These are phyloP conservation scores for Pichia terricola DNA, from an alignment of 1,139 yeast species.

Conservation along the genomic window DNA sequence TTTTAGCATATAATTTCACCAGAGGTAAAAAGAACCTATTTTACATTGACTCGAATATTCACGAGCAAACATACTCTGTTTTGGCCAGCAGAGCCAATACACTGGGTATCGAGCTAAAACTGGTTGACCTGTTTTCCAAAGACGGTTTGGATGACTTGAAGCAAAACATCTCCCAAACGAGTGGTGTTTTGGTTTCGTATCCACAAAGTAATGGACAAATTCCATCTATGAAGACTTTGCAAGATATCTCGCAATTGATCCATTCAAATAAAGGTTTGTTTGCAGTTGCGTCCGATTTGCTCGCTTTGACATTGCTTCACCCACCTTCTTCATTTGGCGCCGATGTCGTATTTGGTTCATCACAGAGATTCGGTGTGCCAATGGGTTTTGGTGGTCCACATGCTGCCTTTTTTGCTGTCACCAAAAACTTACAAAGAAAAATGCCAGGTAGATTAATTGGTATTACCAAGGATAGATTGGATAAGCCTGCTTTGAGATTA, in stretches of 20 bases:
- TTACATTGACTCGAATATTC: slow-evolving; percentile 68
- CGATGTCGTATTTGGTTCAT: slow-evolving; percentile 84
- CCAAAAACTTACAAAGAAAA: slow-evolving; percentile 70
- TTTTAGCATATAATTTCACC: slow-evolving; percentile 60
- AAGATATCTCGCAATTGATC: slow-evolving; percentile 49
- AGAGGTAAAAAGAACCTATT: slow-evolving; percentile 61
- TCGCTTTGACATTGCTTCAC: slow-evolving; percentile 76
- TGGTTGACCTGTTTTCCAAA: slow-evolving; percentile 39
- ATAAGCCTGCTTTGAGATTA: slow-evolving; percentile 78
- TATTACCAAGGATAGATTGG: slow-evolving; percentile 82
- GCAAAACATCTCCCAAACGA: slow-evolving; percentile 34
- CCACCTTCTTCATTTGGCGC: slow-evolving; percentile 86
- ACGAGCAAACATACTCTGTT: slow-evolving; percentile 81
- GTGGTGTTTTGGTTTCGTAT: slow-evolving; percentile 85
- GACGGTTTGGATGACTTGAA: slow-evolving; percentile 38
- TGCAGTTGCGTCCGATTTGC: slow-evolving; percentile 80
- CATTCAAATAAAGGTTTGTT: slow-evolving; percentile 69
- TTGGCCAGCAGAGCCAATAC: slow-evolving; percentile 71
- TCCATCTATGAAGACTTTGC: slow-evolving; percentile 35
- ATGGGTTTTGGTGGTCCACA: slow-evolving; percentile 98
- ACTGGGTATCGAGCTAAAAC: slow-evolving; percentile 55
- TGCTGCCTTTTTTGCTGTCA: slow-evolving; percentile 92
- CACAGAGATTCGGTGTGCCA: slow-evolving; percentile 97
- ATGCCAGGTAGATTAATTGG: slow-evolving; percentile 97
- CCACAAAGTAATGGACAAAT: slow-evolving; percentile 84